Conservation (phyloP, 352 stramenopile genomes). For the Halophytophthora polymorphica region DNA sequence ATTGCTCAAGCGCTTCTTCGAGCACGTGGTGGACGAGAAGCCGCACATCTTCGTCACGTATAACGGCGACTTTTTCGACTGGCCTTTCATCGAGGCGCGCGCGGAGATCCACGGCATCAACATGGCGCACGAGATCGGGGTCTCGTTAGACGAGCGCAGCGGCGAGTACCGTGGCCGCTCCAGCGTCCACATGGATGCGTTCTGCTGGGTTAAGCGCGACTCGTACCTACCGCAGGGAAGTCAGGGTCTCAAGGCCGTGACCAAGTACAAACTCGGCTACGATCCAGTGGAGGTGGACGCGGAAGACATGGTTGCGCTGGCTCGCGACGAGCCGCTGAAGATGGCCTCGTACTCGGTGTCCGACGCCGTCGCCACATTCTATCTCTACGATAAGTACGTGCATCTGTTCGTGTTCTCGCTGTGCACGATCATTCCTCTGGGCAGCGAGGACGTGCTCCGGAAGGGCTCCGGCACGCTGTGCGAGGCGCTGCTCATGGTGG, state of each 20-base stretch:
- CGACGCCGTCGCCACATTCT: conserved; percentile 99
- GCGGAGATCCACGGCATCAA: conserved; percentile 91
- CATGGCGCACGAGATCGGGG: conserved; percentile 87
- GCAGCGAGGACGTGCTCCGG: conserved; percentile 97
- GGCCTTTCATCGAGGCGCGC: conserved; percentile 96
- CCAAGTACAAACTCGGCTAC: conserved; percentile 99
- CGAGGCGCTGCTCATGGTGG: conserved; percentile 98
- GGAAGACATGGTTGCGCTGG: conserved; percentile 98
- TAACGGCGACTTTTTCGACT: conserved; percentile 99
- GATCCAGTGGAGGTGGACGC: conserved; percentile 97
- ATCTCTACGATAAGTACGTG: conserved; percentile 99
- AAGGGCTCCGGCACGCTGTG: conserved; percentile 97
- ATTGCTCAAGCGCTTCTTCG: conserved; percentile 87
- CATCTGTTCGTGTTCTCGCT: conserved; percentile 99
- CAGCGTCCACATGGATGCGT: conserved; percentile 97
- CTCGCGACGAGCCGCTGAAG: conserved; percentile 92
- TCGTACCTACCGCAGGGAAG: conserved; percentile 98
- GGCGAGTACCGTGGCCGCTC: conserved; percentile 91
- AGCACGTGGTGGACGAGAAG: conserved; percentile 87
- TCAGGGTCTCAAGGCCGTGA: conserved; percentile 98
- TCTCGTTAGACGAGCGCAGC: conserved; percentile 62
- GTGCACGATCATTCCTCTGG: conserved; percentile 98
- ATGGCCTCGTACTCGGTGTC: conserved; percentile 99
- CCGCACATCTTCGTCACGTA: conserved; percentile 99
- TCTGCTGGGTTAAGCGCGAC: conserved; percentile 99